phyloP scores from a whole-genome alignment of 495 filamentous ascomycete species.

The Lasiosphaeris hirsuta region DNA sequence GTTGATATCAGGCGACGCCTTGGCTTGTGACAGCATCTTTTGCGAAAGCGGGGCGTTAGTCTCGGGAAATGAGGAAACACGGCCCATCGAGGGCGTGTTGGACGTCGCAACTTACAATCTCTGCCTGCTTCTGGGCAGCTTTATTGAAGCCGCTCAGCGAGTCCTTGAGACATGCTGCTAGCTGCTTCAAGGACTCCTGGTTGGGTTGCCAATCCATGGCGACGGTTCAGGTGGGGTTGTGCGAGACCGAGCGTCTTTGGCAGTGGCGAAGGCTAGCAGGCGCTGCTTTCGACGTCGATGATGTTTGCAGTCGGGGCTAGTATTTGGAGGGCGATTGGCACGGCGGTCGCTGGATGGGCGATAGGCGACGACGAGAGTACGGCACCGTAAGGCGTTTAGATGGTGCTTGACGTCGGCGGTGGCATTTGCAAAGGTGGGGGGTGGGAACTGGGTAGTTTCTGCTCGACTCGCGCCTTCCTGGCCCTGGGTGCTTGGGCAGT shows the following conservation, averaged over 20 bases:
- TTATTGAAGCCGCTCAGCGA: constrained; percentile 81
- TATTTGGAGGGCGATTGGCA: neutral
- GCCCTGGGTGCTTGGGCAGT: neutral
- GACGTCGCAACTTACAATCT: constrained; percentile 46
- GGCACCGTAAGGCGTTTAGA: constrained; percentile 11
- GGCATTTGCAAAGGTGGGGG: constrained; percentile 15
- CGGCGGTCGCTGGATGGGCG: neutral
- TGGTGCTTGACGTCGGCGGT: constrained; percentile 9
- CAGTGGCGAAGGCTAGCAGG: constrained; percentile 7
- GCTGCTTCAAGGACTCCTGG: constrained; percentile 78
- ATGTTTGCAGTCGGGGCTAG: neutral
- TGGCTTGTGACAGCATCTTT: constrained; percentile 93
- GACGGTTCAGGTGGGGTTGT: constrained; percentile 6
- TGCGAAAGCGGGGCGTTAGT: constrained; percentile 23
- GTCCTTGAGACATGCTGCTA: constrained; percentile 84
- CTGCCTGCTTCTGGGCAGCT: constrained; percentile 78
- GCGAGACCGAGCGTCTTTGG: constrained; percentile 8
- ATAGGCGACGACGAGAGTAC: neutral
- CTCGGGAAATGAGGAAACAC: neutral
- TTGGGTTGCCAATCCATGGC: constrained; percentile 92
- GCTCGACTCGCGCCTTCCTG: neutral
- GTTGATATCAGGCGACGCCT: constrained; percentile 86
- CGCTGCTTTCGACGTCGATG: neutral
- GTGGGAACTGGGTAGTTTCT: constrained; percentile 6
- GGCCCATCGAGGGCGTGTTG: neutral